A percentile compares a stretch with the other conserved stretches of the same genome.
phyloP scores from a whole-genome alignment of 306 rosid genomes.

The Potentilla sterilis region DNA sequence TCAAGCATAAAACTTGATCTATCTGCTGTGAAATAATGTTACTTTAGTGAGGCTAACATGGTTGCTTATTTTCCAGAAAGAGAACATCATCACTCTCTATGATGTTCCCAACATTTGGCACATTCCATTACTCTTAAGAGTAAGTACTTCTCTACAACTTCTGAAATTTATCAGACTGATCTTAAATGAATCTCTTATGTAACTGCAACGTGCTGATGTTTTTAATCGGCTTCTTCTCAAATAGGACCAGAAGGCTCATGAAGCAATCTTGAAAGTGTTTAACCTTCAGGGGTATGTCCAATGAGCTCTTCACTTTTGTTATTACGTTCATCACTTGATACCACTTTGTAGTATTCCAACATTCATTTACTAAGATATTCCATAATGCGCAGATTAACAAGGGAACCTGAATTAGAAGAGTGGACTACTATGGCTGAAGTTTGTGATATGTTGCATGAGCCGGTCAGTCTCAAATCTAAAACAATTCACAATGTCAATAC shows the following conservation, averaged over 20 bases:
- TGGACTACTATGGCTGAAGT: constrained; percentile 45
- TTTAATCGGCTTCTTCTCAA: constrained; percentile 8
- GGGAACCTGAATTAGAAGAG: constrained; percentile 37
- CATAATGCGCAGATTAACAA: constrained; percentile 32
- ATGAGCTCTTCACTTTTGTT: neutral
- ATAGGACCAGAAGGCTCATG: constrained; percentile 51
- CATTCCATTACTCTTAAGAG: constrained; percentile 83
- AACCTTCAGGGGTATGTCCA: constrained; percentile 43
- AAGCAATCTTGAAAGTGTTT: constrained; percentile 44
- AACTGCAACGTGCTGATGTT: neutral
- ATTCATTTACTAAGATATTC: constrained; percentile 16
- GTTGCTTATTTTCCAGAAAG: constrained; percentile 43
- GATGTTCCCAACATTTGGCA: constrained; percentile 99
- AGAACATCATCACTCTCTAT: constrained; percentile 74
- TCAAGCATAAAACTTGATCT: constrained; percentile 10
- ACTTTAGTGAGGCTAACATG: constrained; percentile 1
- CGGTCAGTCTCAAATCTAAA: constrained; percentile 27
- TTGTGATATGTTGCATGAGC: constrained; percentile 42
- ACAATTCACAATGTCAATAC: constrained; percentile 8
- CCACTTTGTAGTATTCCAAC: neutral
- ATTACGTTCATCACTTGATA: constrained; percentile 5
- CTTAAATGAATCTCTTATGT: neutral
- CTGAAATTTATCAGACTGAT: neutral
- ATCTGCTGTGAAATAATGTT: neutral
- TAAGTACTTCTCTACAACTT: constrained; percentile 32